phyloP scores from a whole-genome alignment of 805 yeast species.

The Clavispora vitiphila region DNA sequence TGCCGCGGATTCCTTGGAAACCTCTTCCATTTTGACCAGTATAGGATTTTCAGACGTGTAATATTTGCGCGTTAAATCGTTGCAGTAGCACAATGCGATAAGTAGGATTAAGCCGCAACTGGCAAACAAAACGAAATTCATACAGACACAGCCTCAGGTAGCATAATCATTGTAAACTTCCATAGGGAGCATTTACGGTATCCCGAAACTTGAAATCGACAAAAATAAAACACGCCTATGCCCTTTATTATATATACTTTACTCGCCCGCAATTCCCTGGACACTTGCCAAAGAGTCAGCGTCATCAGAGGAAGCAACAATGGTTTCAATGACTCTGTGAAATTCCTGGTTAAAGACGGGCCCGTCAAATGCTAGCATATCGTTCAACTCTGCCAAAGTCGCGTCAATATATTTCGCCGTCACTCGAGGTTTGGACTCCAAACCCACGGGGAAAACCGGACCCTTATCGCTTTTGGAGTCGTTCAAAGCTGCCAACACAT shows the following conservation, averaged over 20 bases:
- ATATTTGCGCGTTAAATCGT: background rate
- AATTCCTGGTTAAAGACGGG: constrained; percentile 15
- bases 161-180: too few species aligned
- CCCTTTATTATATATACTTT: background rate
- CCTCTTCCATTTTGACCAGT: background rate
- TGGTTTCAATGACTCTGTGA: constrained; percentile 6
- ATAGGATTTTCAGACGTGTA: background rate
- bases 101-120: too few species aligned
- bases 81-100: background rate
- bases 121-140: background rate
- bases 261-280: constrained; percentile 7
- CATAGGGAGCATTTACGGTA: too few species aligned
- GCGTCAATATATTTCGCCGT: constrained; percentile 7
- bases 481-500: constrained; percentile 34
- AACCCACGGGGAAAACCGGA: background rate
- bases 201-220: too few species aligned
- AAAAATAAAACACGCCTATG: background rate
- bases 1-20: background rate
- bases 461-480: background rate
- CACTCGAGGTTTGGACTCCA: constrained; percentile 1
- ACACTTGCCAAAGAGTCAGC: constrained; percentile 12
- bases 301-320: constrained; percentile 4
- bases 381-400: constrained; percentile 6
- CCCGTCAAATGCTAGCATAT: constrained; percentile 7
- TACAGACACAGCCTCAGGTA: too few species aligned